These are phyloP conservation scores for Metschnikowia peoriensis DNA, from an alignment of 805 yeast species.

Conservation along the genomic window DNA sequence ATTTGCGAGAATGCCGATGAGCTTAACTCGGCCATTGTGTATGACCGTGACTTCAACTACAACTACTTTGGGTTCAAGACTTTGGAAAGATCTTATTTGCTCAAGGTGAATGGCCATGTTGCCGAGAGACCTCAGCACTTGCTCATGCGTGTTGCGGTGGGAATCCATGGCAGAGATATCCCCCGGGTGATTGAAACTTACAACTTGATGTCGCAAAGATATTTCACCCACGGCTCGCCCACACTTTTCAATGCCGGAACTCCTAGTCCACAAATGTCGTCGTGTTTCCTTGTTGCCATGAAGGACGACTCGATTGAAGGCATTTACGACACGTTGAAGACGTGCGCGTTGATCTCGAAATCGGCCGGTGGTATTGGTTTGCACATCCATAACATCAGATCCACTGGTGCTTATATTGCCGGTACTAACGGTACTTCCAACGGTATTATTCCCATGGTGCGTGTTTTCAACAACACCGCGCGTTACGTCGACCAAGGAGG, in stretches of 20 bases:
- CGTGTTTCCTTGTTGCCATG: conserved; percentile 64
- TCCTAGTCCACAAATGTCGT: conserved; percentile 58
- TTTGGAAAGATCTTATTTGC: conserved; percentile 55
- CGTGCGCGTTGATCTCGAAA: conserved; percentile 61
- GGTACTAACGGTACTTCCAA: conserved; percentile 64
- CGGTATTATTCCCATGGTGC: conserved; percentile 61
- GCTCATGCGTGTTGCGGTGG: conserved; percentile 61
- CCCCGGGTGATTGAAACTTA: conserved; percentile 53
- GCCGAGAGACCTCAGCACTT: conserved; percentile 64
- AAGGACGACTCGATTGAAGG: conserved; percentile 63
- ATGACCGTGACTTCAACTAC: conserved; percentile 51
- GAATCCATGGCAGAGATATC: conserved; percentile 57
- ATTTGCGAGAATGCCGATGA: conserved; percentile 39
- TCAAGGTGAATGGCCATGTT: conserved; percentile 53
- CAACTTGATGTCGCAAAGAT: conserved; percentile 57
- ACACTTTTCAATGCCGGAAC: conserved; percentile 64
- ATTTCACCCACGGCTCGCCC: conserved; percentile 62
- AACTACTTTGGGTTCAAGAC: conserved; percentile 64
- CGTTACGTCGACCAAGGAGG: conserved; percentile 67
- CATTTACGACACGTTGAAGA: conserved; percentile 58
- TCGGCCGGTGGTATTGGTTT: conserved; percentile 65
- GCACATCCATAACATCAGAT: conserved; percentile 58
- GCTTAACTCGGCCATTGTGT: conserved; percentile 45
- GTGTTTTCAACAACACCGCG: conserved; percentile 63
- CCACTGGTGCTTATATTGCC: conserved; percentile 60